Base-by-base conservation (phyloP, 1,284 basidiomycete species). In the Caloboletus firmus region DNA sequence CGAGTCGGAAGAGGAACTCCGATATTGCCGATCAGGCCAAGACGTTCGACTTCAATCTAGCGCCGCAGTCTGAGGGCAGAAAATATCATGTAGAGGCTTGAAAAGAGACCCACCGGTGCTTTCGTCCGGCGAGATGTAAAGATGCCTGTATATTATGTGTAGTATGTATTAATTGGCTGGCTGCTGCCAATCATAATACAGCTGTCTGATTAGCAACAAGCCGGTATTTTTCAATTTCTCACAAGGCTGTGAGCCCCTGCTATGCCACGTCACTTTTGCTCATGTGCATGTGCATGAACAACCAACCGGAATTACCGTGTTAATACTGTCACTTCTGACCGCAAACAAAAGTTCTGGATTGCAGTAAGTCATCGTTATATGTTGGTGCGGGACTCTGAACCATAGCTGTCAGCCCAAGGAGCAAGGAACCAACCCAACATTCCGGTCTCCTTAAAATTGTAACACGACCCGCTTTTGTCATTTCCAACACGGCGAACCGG, bases 261-360 rank as follows among this genome's bases (percentile, higher is more conserved):
- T 49, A 26, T 57, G 48, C 64, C 63, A 68, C 63, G 66, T 68
- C 51, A 48, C 48, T 44, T 35, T 45, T 46, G 54, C 49, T 44
- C 51, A 64, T 66, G 26, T n/a, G n/a, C n/a, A n/a, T n/a, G n/a
- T n/a, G n/a, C n/a, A n/a, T 5, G 65, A 54, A 31, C 55, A 18
- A 11, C 45, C 41, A 53, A 44, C 45, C 41, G 5, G 46, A 41
- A 31, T 50, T 41, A 17, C 30, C 18, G 40, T 53, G 52, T 57
- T 63, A 45, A 53, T 39, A 61, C 46, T 45, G 35, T 49, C n/a
- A n/a, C 34, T 36, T 44, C 47, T 41, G 24, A 13, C 45, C 46
- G 31, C 30, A 18, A 17, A 43, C 56, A 46, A 59, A 49, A 55
- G 17, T n/a, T 18, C 34, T 30, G 42, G 46, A 42, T 32, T 51